These are phyloP conservation scores for Talinum fruticosum DNA, from an alignment of 148 eudicot genomes.

Conservation along the genomic window DNA sequence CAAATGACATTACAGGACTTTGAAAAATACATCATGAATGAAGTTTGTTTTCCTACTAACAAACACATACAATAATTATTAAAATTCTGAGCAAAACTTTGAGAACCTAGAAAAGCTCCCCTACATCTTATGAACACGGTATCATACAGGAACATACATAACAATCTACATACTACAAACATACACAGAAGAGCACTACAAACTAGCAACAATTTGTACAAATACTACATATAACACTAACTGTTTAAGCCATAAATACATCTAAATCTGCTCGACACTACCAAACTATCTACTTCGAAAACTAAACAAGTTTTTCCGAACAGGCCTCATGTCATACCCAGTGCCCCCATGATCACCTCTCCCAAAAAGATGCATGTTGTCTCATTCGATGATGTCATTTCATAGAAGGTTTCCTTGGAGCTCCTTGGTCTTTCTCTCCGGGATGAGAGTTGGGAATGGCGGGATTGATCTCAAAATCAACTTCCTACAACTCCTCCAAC, in stretches of 20 bases:
- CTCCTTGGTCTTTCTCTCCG: conserved; percentile 11
- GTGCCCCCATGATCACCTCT: background rate
- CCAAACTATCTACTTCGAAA: background rate
- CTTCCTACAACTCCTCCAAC: conserved; percentile 41
- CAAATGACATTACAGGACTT: background rate
- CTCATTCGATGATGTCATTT: conserved; percentile 8
- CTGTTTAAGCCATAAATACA: too few species aligned
- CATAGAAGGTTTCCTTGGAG: conserved; percentile 15
- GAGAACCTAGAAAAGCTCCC: background rate
- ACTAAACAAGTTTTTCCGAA: background rate
- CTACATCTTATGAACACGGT: conserved; percentile 4
- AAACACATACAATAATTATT: background rate
- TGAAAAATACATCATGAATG: background rate
- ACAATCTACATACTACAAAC: conserved; percentile 3
- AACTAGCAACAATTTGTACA: conserved; percentile 21
- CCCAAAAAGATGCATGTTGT: background rate
- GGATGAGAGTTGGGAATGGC: conserved; percentile 18
- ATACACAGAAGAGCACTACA: background rate
- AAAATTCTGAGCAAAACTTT: background rate
- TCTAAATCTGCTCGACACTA: background rate
- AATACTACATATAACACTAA: background rate
- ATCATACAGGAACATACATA: conserved; percentile 7
- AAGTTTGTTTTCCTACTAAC: background rate
- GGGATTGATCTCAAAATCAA: conserved; percentile 42
- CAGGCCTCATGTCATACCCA: background rate